Evolutionary conservation across 192 early-diverging fungal species (phyloP).

Genomic region (Helicostylum pulchrum): DNA sequence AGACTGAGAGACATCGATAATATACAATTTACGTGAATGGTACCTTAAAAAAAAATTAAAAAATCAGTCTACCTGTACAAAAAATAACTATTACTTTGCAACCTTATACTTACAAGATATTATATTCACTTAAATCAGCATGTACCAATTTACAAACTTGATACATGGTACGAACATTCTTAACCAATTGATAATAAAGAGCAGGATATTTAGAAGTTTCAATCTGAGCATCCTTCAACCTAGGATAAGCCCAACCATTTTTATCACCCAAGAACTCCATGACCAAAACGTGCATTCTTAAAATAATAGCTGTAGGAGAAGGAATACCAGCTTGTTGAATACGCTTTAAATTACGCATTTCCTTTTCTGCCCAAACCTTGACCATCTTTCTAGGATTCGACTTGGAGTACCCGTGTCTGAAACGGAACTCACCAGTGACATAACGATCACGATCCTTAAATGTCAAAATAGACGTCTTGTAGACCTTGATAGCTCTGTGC

Average conservation of each 20-base stretch:
- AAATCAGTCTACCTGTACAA: background rate
- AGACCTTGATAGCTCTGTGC: conserved; percentile 93
- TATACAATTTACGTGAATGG: conserved; percentile 76
- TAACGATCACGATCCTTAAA: conserved; percentile 99
- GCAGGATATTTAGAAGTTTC: conserved; percentile 65
- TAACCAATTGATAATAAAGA: conserved; percentile 81
- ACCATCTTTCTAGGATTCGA: conserved; percentile 99
- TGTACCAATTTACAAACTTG: conserved; percentile 92
- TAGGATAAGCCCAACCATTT: conserved; percentile 91
- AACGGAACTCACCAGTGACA: conserved; percentile 92
- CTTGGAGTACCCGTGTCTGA: conserved; percentile 90
- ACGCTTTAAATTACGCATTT: conserved; percentile 97
- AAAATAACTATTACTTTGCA: conserved; percentile 10
- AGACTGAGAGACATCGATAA: conserved; percentile 98
- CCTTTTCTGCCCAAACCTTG: conserved; percentile 97
- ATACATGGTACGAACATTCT: conserved; percentile 89
- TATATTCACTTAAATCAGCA: conserved; percentile 97
- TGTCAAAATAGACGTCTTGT: conserved; percentile 96
- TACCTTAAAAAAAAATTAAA: conserved; percentile 49
- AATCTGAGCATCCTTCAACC: conserved; percentile 91
- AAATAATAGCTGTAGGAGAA: conserved; percentile 82
- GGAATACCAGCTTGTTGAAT: conserved; percentile 81
- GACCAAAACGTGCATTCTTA: conserved; percentile 91
- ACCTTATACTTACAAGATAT: conserved; percentile 69
- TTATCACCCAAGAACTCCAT: conserved; percentile 93